Evolutionary conservation across 2,329 filamentous ascomycete species (phyloP), one percentile per base, ranked within the genome.

Genomic region (Talaromyces rugulosus): DNA sequence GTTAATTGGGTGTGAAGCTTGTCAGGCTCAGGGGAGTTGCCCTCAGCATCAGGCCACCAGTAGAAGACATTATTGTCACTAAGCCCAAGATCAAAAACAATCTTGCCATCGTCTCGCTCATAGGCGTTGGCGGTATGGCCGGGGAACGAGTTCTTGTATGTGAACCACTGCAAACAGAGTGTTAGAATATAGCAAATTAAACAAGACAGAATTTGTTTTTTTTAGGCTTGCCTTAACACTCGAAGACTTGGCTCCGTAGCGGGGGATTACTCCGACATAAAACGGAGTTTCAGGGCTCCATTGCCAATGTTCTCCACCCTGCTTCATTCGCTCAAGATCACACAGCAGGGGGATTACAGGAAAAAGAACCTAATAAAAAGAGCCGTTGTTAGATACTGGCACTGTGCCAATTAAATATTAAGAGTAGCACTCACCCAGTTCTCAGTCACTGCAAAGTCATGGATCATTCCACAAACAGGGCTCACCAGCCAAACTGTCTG

Each of bases 41-140:
- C 77, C 2, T 75, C 28, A 2, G 66, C 68, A 59, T 78, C 75
- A 8, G 76, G 75, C 74, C 71, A 79, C 73, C 75, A 79, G 67
- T 75, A 78, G 64, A 81, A 80, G 4, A 76, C 74, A 57, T 80
- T 80, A 50, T 73, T 68, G 47, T 77, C 67, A n/a, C 68, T 72
- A 1, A 78, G 60, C 7, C 72, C 69, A 1, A 79, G 65, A 57
- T 79, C 76, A 31, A 79, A 65, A 1, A 74, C 60, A 3, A 75
- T 66, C 4, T 73, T 68, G 1, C 70, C 69, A 1, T 56, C 4
- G 0, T 66, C 61, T 23, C 23, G 23, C 55, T 78, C 75, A 63
- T 72, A 77, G 11, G 77, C 75, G 62, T 78, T 78, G 57, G 68
- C 67, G 0, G 66, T 71, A 62, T 79, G 76, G 0, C 75, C 73